A percentile compares a stretch with the other conserved stretches of the same genome.
Evolutionary conservation across 148 eudicot species (phyloP).

Genomic region (Camellia lanceoleosa): DNA sequence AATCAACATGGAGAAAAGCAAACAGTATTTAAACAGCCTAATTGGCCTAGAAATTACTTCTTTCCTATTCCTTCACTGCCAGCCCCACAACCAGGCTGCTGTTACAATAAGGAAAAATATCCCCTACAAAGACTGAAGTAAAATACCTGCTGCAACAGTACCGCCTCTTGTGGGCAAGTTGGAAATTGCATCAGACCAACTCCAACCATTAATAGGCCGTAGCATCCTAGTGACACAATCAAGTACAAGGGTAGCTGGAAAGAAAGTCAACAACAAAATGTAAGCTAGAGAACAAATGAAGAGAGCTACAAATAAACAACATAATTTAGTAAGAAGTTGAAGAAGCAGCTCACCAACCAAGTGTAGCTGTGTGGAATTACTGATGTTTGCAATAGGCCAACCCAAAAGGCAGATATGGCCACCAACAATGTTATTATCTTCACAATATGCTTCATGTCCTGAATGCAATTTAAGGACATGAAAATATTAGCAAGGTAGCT

Average conservation of each 20-base stretch:
- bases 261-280: not conserved
- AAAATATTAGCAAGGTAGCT: not conserved
- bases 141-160: conserved; percentile 71
- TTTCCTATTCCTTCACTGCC: no score
- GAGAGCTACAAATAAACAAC: not conserved
- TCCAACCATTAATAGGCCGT: conserved; percentile 81
- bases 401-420: conserved; percentile 71
- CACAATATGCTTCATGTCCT: conserved; percentile 79
- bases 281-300: not conserved
- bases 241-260: conserved; percentile 78
- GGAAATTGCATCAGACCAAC: conserved; percentile 84
- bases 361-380: conserved; percentile 59
- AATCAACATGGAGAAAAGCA: not conserved
- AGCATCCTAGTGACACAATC: conserved; percentile 74
- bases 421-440: conserved; percentile 68
- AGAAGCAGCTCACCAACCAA: conserved; percentile 67
- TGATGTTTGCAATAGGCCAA: conserved; percentile 60
- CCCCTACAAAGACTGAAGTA: not conserved
- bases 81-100: not conserved
- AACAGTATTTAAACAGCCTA: no score
- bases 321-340: not conserved
- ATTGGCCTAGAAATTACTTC: not conserved
- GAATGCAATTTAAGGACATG: not conserved
- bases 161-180: conserved; percentile 86
- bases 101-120: not conserved